Evolutionary conservation across 768 basidiomycete species (phyloP), one percentile per base, ranked within the genome.

Genomic region (Asterophora parasitica): DNA sequence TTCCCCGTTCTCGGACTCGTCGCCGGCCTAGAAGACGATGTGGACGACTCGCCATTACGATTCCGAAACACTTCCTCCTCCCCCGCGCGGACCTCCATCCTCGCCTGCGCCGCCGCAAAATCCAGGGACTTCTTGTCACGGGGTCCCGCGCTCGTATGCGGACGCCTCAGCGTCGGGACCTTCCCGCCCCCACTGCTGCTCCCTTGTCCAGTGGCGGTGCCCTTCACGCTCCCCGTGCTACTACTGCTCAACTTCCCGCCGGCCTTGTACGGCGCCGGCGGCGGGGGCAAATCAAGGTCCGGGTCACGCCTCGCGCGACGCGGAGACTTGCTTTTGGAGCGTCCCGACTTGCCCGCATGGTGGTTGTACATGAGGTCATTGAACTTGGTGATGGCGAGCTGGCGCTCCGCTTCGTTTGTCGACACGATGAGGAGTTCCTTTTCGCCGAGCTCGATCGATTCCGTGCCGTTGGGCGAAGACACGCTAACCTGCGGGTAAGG

Each of bases 81-180:
- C 38, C 42, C 44, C 17, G 26, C n/a, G n/a, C n/a, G n/a, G n/a
- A n/a, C n/a, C n/a, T n/a, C 37, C 16, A 47, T 28, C 15, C 46
- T 26, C 27, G 42, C 53, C 26, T 47, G 49, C 33, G 33, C 47
- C 10, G 33, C 26, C 11, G 57, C 59, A 51, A 67, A 67, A 43
- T 62, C 65, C 42, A 63, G 61, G 26, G 72, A 61, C 60, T 71
- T 74, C 58, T 72, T 74, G 58, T 86, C 85, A 49, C 82, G 69
- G 20, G 79, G 81, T 10, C 85, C 85, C n/a, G 83, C 83, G 49
- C 82, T 83, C 17, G 85, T 88, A 59, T 88, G 85, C 28, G 85
- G 85, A 38, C 85, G 67, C 49, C 81, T 72, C 32, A 67, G 61
- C 36, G 62, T 54, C 15, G 52, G 17, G 12, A 44, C 52, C 40